These are phyloP conservation scores for Xylariomycetidae sp. DNA, from an alignment of 2,329 filamentous ascomycete genomes.

Conservation along the genomic window DNA sequence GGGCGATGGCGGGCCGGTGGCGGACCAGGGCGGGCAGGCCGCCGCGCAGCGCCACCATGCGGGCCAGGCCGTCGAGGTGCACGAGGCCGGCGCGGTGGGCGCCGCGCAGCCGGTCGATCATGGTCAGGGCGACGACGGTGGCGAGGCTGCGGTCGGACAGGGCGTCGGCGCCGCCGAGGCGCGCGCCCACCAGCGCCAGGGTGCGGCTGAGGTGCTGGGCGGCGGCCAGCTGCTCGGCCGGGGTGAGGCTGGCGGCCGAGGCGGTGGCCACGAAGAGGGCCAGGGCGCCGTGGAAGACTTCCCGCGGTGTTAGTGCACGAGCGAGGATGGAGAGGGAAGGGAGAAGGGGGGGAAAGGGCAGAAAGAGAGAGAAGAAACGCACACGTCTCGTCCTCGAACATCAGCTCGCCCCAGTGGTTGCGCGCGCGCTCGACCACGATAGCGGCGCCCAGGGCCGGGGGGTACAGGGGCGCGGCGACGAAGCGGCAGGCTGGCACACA, in stretches of 20 bases:
- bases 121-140: constrained; percentile 21
- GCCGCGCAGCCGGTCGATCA: constrained; percentile 19
- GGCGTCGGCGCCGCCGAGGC: constrained; percentile 11
- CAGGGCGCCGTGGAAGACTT: constrained; percentile 23
- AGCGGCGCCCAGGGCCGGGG: too few species aligned
- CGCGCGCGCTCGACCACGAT: too few species aligned
- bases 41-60: constrained; percentile 26
- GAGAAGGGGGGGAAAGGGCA: constrained; percentile 12
- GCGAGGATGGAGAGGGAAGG: background rate
- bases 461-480: too few species aligned
- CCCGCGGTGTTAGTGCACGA: background rate
- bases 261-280: constrained; percentile 14
- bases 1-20: constrained; percentile 11
- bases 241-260: too few species aligned
- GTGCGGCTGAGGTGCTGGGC: constrained; percentile 20
- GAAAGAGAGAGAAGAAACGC: too few species aligned
- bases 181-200: constrained; percentile 23
- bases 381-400: too few species aligned
- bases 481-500: too few species aligned
- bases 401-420: too few species aligned
- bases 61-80: constrained; percentile 25
- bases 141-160: constrained; percentile 23
- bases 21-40: constrained; percentile 16
- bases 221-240: too few species aligned
- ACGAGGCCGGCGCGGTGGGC: constrained; percentile 17